Evolutionary conservation across 208 protist species (phyloP).

Genomic region (Wallacemonas sp.): DNA sequence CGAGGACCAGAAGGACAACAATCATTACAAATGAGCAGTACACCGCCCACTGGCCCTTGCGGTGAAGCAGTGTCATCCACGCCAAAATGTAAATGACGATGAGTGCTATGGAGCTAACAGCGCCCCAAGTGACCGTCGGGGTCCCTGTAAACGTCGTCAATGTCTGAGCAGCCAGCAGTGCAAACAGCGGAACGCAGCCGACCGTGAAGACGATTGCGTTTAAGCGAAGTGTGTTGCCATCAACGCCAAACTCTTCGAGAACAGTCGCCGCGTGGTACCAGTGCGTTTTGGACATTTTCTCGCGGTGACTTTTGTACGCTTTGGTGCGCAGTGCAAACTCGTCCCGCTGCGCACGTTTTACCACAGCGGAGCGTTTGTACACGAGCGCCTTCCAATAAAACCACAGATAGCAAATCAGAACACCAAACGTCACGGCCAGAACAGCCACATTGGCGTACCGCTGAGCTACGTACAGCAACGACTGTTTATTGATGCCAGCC

Average conservation of each 20-base stretch:
- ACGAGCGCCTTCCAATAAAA: constrained; percentile 73
- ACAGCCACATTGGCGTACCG: constrained; percentile 70
- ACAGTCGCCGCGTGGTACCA: constrained; percentile 85
- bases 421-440: constrained; percentile 46
- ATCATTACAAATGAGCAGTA: constrained; percentile 63
- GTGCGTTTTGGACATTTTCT: constrained; percentile 65
- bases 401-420: constrained; percentile 79
- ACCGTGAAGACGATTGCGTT: constrained; percentile 79
- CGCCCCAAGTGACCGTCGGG: constrained; percentile 61
- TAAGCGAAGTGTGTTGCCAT: constrained; percentile 63
- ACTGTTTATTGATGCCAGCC: constrained; percentile 42
- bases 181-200: constrained; percentile 77
- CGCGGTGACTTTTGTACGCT: constrained; percentile 38
- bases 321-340: constrained; percentile 65
- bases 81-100: constrained; percentile 66
- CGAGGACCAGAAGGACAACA: constrained; percentile 46
- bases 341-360: constrained; percentile 44
- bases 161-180: constrained; percentile 56
- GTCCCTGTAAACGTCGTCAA: constrained; percentile 52
- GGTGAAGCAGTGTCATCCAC: constrained; percentile 69
- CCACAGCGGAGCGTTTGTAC: constrained; percentile 56
- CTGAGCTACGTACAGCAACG: constrained; percentile 67
- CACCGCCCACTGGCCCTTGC: constrained; percentile 65
- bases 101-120: constrained; percentile 52
- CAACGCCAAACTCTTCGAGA: constrained; percentile 88